A percentile compares a stretch with the other conserved stretches of the same genome.
Evolutionary conservation across 1,284 basidiomycete species (phyloP).

Genomic region (Thelephora terrestris): DNA sequence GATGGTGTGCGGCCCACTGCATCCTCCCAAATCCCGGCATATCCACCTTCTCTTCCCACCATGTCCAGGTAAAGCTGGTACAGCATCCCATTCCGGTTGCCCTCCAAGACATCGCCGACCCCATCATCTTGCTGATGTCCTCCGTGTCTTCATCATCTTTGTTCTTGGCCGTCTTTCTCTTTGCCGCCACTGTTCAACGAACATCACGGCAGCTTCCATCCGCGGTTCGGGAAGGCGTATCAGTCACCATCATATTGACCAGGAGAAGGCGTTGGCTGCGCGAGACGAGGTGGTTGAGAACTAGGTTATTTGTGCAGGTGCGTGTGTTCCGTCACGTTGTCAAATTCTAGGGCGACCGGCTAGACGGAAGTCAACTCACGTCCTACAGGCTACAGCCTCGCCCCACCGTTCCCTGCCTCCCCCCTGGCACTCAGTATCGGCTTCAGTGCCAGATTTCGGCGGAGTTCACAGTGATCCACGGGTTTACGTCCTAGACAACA

Average conservation of each 20-base stretch:
- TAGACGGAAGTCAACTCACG: too few relatives aligned
- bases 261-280: conserved; percentile 60
- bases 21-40: too few relatives aligned
- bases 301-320: conserved; percentile 82
- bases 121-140: conserved; percentile 60
- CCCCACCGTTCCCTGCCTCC: too few relatives aligned
- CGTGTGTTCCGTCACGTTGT: conserved; percentile 8
- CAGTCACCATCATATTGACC: conserved; percentile 82
- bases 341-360: too few relatives aligned
- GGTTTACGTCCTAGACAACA: background rate
- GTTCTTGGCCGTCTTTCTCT: conserved; percentile 29
- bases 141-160: conserved; percentile 55
- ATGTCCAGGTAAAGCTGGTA: background rate
- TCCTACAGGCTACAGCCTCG: too few relatives aligned
- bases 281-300: conserved; percentile 69
- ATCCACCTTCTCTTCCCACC: background rate
- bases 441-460: too few relatives aligned
- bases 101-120: too few relatives aligned
- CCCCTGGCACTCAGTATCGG: too few relatives aligned
- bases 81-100: too few relatives aligned
- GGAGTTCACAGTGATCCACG: too few relatives aligned
- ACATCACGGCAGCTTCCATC: conserved; percentile 82
- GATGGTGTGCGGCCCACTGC: too few relatives aligned
- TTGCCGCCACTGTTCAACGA: conserved; percentile 43
- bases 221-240: conserved; percentile 73